A percentile compares a stretch with the other conserved stretches of the same genome.
Evolutionary conservation across 176 grass and related monocot species (phyloP).

Genomic region (Alloteropsis semialata): DNA sequence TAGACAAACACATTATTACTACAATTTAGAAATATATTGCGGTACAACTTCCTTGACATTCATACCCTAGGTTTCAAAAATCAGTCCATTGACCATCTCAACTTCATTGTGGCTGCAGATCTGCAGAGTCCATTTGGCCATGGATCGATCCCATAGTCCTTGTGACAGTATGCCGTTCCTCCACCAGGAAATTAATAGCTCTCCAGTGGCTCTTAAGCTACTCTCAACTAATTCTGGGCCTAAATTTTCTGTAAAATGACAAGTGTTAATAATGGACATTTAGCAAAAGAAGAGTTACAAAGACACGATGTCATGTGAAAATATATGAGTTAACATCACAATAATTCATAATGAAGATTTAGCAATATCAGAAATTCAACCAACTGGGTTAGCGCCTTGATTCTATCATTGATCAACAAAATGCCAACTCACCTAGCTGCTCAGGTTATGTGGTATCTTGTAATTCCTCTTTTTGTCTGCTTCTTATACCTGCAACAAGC

Average conservation of each 20-base stretch:
- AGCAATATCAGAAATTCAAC: conserved; percentile 5
- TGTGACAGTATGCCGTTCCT: conserved; percentile 2
- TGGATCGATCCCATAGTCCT: conserved; percentile 8
- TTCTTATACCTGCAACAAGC: conserved; percentile 62
- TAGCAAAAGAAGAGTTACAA: background rate
- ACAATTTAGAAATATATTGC: conserved; percentile 6
- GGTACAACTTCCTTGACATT: background rate
- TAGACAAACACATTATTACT: background rate
- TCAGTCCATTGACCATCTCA: background rate
- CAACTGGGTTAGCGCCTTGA: background rate
- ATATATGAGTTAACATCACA: conserved; percentile 10
- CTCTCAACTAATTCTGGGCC: conserved; percentile 24
- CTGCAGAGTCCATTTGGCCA: background rate
- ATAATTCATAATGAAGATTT: background rate
- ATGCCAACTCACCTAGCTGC: conserved; percentile 18
- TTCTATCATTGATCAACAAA: conserved; percentile 12
- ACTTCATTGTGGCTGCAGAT: background rate
- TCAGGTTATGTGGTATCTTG: conserved; percentile 41
- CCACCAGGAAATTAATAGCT: background rate
- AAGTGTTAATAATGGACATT: conserved; percentile 9
- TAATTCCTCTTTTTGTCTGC: conserved; percentile 47
- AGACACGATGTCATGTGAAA: background rate
- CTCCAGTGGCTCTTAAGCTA: conserved; percentile 27
- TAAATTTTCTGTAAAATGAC: conserved; percentile 37
- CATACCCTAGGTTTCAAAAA: conserved; percentile 16